phyloP scores from a whole-genome alignment of 208 protist genomes.

The Herpetomonas samuelpessoai region DNA sequence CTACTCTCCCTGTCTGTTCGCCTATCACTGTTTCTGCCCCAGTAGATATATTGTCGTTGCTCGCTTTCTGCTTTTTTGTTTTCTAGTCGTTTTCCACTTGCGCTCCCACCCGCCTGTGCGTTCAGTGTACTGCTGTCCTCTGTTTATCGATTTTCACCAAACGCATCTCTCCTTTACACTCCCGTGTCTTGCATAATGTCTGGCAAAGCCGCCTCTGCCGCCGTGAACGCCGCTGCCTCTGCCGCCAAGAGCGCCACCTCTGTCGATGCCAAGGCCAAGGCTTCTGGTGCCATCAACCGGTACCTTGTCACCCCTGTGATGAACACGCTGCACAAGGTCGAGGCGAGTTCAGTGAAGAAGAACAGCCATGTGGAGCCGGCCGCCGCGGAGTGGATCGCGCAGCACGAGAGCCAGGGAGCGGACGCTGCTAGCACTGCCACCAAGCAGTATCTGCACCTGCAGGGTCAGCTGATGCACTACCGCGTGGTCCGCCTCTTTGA shows the following conservation, averaged over 20 bases:
- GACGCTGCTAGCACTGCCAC: slow-evolving; percentile 70
- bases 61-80: slow-evolving; percentile 6
- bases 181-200: no score
- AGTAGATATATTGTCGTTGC: no score
- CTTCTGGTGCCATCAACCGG: slow-evolving; percentile 15
- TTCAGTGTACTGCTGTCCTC: no score
- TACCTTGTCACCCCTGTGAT: slow-evolving; percentile 47
- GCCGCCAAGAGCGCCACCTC: slow-evolving; percentile 1
- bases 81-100: no score
- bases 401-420: slow-evolving; percentile 51
- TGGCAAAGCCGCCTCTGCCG: background rate
- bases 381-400: slow-evolving; percentile 39
- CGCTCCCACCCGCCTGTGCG: no score
- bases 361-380: slow-evolving; percentile 30
- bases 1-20: slow-evolving; percentile 1
- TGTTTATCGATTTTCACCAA: no score
- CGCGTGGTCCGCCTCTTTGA: slow-evolving; percentile 78
- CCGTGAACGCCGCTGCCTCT: background rate
- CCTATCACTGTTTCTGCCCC: background rate
- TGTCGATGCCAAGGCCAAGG: background rate
- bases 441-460: slow-evolving; percentile 54
- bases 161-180: no score
- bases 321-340: slow-evolving; percentile 60
- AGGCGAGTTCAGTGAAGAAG: slow-evolving; percentile 51
- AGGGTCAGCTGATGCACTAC: slow-evolving; percentile 77